These are phyloP conservation scores for Ophioceras dolichostomum DNA, from an alignment of 2,329 filamentous ascomycete genomes.

Conservation along the genomic window DNA sequence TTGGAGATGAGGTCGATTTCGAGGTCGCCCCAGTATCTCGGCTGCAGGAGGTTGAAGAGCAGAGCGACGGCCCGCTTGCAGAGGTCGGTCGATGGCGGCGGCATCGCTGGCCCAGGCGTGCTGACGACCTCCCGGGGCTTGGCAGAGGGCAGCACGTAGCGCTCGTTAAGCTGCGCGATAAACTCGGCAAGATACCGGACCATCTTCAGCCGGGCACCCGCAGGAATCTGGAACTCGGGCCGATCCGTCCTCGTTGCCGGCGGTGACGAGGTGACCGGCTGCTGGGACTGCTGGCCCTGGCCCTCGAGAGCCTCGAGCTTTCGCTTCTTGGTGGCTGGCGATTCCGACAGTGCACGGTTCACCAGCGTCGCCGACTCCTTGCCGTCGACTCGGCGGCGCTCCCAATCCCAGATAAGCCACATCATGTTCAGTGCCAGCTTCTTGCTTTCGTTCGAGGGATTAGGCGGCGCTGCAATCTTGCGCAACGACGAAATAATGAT, in stretches of 20 bases:
- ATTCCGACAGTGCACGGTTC: slow-evolving; percentile 42
- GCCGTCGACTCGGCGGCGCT: slow-evolving; percentile 66
- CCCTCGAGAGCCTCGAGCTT: slow-evolving; percentile 57
- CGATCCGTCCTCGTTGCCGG: slow-evolving; percentile 34
- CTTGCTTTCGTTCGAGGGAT: slow-evolving; percentile 81
- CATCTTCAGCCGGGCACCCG: slow-evolving; percentile 61
- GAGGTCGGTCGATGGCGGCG: slow-evolving; percentile 57
- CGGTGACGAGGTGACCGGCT: slow-evolving; percentile 31
- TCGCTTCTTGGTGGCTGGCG: slow-evolving; percentile 63
- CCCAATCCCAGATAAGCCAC: slow-evolving; percentile 85
- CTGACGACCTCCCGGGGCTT: slow-evolving; percentile 44
- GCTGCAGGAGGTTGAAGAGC: slow-evolving; percentile 72
- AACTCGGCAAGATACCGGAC: slow-evolving; percentile 94
- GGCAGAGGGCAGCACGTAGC: slow-evolving; percentile 64
- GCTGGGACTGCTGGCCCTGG: too few species aligned
- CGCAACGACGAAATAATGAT: slow-evolving; percentile 80
- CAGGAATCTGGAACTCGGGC: slow-evolving; percentile 56
- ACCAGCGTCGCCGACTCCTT: slow-evolving; percentile 18
- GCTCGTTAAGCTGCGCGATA: slow-evolving; percentile 79
- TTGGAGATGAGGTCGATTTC: slow-evolving; percentile 87
- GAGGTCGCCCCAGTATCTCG: slow-evolving; percentile 82
- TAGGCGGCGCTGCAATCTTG: slow-evolving; percentile 76
- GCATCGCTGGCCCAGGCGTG: slow-evolving; percentile 31
- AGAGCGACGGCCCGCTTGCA: slow-evolving; percentile 75
- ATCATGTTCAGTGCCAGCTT: slow-evolving; percentile 86